Base-by-base conservation (phyloP, 2,329 filamentous ascomycete genomes). In the Exophiala alcalophila region DNA sequence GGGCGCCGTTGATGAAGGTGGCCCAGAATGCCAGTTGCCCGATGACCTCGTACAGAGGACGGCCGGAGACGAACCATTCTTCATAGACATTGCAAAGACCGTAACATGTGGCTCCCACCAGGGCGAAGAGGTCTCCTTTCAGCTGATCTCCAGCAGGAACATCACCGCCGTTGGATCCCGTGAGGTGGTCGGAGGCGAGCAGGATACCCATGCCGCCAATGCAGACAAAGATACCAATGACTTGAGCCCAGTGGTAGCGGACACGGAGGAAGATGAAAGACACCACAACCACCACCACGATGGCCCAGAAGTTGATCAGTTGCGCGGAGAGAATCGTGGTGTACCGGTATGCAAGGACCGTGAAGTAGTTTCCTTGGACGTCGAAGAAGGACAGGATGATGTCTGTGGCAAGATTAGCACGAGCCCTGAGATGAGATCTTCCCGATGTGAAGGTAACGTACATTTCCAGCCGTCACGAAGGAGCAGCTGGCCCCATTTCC, bases 281-380 rank as follows among this genome's bases (percentile, higher is more conserved):
- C 53, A 96, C 69, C 49, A 85, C 61, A 14, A 97, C 88, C 15
- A 98, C 92, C 50, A 91, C 82, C 36, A 94, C 86, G 55, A 98
- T 97, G 57, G 90, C 86, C 91, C 91, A 97, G 71, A 97, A 97
- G 74, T 96, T 96, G 69, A 98, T 88, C 38, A 98, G 77, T 73
- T 97, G 90, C 11, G 89, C 89, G 14, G 85, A 92, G 34, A 97
- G 76, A 57, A 96, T 84, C 59, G 90, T 96, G 40, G 91, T 95
- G 72, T 94, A 82, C 47, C 84, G 78, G 71, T 97, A 98, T 4
- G 91, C 92, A 35, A 96, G 76, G 36, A 98, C 91, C 59, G 90
- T 90, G 63, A 97, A 97, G 73, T 96, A 98, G 70, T 98, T 98
- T 49, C 92, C 92, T 68, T 96, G 79, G 35, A 97, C 91, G 61